Evolutionary conservation across 192 early-diverging fungal species (phyloP).

Genomic region (Umbelopsis sp.): DNA sequence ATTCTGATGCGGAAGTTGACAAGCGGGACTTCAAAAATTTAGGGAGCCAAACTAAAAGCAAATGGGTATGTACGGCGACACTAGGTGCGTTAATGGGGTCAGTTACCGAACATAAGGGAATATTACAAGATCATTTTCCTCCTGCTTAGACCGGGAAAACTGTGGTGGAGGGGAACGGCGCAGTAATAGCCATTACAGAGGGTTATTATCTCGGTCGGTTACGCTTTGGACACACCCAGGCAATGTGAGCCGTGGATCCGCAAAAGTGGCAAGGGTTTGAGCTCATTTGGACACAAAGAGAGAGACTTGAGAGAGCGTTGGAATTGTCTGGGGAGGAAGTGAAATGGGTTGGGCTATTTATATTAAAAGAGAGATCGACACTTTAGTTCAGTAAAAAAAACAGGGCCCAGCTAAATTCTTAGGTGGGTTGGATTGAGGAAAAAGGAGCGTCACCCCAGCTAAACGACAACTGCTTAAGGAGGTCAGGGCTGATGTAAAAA

Average conservation of each 20-base stretch:
- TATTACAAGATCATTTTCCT: no score
- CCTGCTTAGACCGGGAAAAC: not conserved
- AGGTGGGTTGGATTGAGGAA: not conserved
- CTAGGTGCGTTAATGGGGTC: not conserved
- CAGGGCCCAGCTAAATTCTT: not conserved
- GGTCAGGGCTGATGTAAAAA: slow-evolving; percentile 1
- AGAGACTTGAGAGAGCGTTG: not conserved
- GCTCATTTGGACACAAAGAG: not conserved
- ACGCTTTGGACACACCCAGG: slow-evolving; percentile 14
- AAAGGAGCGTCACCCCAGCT: not conserved
- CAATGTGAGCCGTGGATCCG: slow-evolving; percentile 8
- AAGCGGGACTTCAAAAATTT: not conserved
- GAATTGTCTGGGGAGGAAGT: not conserved
- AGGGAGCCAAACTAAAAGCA: no score
- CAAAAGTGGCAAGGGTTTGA: slow-evolving; percentile 10
- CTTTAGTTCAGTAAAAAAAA: not conserved
- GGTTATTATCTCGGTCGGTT: slow-evolving; percentile 9
- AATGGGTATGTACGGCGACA: not conserved
- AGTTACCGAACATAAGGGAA: no score
- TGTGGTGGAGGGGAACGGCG: no score
- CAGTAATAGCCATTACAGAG: no score
- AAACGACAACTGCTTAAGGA: not conserved
- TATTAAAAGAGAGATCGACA: not conserved
- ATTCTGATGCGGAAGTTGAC: not conserved
- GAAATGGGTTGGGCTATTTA: not conserved